Conservation (phyloP, 1,284 basidiomycete genomes). For the Omphalotus olearius region DNA sequence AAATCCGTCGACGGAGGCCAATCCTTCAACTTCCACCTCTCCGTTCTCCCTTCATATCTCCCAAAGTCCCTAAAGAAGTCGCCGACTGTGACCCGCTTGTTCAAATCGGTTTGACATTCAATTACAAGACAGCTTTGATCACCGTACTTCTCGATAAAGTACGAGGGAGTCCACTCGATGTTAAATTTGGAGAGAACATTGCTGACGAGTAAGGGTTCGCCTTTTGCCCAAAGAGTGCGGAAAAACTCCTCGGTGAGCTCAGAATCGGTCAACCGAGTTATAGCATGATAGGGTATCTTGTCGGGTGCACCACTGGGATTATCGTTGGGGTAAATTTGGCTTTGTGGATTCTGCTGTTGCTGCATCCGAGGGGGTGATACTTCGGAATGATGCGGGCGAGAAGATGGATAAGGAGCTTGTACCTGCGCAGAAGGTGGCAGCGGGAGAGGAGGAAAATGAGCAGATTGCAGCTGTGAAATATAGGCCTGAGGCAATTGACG, state of each 20-base stretch:
- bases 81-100: conserved; percentile 59
- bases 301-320: conserved; percentile 5
- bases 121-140: conserved; percentile 68
- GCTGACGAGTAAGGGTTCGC: conserved; percentile 75
- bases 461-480: conserved; percentile 1
- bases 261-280: conserved; percentile 40
- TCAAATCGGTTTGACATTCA: conserved; percentile 74
- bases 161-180: conserved; percentile 77
- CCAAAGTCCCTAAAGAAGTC: conserved; percentile 85
- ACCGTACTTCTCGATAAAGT: conserved; percentile 72
- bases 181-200: conserved; percentile 58
- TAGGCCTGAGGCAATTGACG: background rate
- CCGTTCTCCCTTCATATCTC: conserved; percentile 40
- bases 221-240: conserved; percentile 64
- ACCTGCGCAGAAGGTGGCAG: background rate
- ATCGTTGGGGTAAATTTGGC: background rate
- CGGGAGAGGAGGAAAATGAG: conserved; percentile 1
- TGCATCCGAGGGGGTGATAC: background rate
- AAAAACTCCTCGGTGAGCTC: conserved; percentile 62
- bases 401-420: background rate
- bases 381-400: background rate
- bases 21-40: conserved; percentile 88
- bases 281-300: conserved; percentile 39
- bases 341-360: background rate
- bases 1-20: conserved; percentile 91